Evolutionary conservation across 352 stramenopile species (phyloP).

Genomic region (Pythium guiyangense): DNA sequence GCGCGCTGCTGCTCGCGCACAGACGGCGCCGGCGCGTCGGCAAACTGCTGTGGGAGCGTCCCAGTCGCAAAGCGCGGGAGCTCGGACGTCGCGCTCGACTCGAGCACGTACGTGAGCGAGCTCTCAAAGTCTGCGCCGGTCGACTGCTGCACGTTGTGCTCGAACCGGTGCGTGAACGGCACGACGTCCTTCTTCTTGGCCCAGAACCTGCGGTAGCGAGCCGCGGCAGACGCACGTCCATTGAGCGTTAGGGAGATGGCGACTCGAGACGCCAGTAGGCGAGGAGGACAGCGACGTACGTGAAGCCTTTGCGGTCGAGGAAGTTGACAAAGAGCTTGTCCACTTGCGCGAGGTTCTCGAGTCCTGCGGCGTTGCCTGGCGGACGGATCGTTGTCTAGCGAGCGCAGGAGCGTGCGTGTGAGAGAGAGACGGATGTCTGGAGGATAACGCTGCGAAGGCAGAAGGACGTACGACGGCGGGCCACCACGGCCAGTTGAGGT

Average conservation of each 20-base stretch:
- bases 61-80: conserved; percentile 41
- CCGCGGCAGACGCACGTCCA: background rate
- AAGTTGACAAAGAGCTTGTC: conserved; percentile 52
- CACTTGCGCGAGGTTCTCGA: conserved; percentile 28
- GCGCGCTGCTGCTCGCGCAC: conserved; percentile 23
- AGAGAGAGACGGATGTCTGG: background rate
- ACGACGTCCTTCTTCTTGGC: conserved; percentile 29
- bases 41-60: conserved; percentile 34
- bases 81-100: conserved; percentile 34
- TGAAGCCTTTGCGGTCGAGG: conserved; percentile 37
- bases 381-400: conserved; percentile 51
- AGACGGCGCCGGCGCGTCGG: conserved; percentile 12
- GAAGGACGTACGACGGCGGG: conserved; percentile 42
- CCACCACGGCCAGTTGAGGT: conserved; percentile 78
- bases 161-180: conserved; percentile 33
- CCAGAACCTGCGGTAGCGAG: conserved; percentile 34
- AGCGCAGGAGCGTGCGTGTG: background rate
- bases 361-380: conserved; percentile 38
- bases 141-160: conserved; percentile 24
- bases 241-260: background rate
- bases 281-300: background rate
- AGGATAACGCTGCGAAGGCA: background rate
- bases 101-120: conserved; percentile 27
- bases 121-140: conserved; percentile 37
- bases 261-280: too few species aligned